These are phyloP conservation scores for Panellus pusillus DNA, from an alignment of 768 basidiomycete genomes.

Conservation along the genomic window DNA sequence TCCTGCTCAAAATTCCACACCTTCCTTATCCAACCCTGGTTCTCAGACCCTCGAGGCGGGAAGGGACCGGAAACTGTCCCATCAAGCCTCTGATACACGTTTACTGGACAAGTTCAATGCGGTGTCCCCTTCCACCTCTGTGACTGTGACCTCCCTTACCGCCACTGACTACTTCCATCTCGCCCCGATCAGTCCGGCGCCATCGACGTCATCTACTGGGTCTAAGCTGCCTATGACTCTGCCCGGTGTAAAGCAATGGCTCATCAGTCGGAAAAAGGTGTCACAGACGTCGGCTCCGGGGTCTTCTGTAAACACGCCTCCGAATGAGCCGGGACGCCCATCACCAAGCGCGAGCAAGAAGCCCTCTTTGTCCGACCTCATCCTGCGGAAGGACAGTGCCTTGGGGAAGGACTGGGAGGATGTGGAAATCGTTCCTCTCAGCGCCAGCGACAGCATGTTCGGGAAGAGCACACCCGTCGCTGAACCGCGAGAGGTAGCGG, in stretches of 20 bases:
- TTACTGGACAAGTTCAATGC: constrained; percentile 50
- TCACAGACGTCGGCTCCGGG: constrained; percentile 34
- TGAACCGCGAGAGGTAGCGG: constrained; percentile 17
- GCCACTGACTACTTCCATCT: constrained; percentile 50
- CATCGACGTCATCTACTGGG: constrained; percentile 38
- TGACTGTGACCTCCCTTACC: constrained; percentile 46
- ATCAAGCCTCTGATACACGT: constrained; percentile 69
- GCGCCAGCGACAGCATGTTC: constrained; percentile 37
- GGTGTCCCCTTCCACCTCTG: constrained; percentile 40
- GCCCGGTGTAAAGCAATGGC: constrained; percentile 80
- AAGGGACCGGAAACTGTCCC: constrained; percentile 64
- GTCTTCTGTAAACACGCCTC: constrained; percentile 36
- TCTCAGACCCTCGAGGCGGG: constrained; percentile 49
- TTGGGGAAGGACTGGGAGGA: constrained; percentile 69
- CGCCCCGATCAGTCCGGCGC: constrained; percentile 38
- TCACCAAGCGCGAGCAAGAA: constrained; percentile 53
- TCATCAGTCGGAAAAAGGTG: constrained; percentile 61
- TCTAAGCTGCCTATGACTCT: constrained; percentile 69
- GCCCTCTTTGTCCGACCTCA: constrained; percentile 66
- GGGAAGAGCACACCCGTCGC: constrained; percentile 20
- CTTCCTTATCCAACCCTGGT: constrained; percentile 51
- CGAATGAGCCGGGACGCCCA: constrained; percentile 32
- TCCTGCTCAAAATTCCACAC: constrained; percentile 40
- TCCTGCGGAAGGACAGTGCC: constrained; percentile 60
- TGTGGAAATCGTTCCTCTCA: constrained; percentile 51